Percentiles rank a stretch among this genome's conserved stretches.
phyloP scores from a whole-genome alignment of 1,139 yeast species.

The Yamadazyma friedrichii region DNA sequence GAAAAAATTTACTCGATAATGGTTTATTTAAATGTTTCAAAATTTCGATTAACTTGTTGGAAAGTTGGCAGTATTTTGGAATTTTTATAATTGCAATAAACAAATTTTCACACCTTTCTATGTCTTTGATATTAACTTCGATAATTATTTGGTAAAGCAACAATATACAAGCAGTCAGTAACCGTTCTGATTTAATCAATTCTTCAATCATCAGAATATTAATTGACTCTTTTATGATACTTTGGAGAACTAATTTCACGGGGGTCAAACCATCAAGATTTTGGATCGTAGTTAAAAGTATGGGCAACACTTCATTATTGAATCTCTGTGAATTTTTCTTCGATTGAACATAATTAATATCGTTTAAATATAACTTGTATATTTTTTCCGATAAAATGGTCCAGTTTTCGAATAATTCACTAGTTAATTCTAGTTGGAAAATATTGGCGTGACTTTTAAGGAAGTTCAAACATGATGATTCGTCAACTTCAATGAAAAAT shows the following conservation, averaged over 20 bases:
- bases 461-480: slow-evolving; percentile 16
- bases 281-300: slow-evolving; percentile 10
- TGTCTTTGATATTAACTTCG: slow-evolving; percentile 24
- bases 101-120: slow-evolving; percentile 39
- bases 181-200: slow-evolving; percentile 15
- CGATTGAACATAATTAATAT: slow-evolving; percentile 23
- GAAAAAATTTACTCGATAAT: slow-evolving; percentile 47
- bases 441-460: slow-evolving; percentile 14
- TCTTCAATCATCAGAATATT: slow-evolving; percentile 17
- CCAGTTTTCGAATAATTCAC: slow-evolving; percentile 19
- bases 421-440: slow-evolving; percentile 10
- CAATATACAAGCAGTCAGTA: slow-evolving; percentile 16
- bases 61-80: slow-evolving; percentile 27
- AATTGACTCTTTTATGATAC: slow-evolving; percentile 17
- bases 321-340: slow-evolving; percentile 33
- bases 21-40: slow-evolving; percentile 45
- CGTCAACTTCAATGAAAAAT: slow-evolving; percentile 36
- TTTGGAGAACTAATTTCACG: slow-evolving; percentile 7
- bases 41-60: slow-evolving; percentile 38
- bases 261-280: slow-evolving; percentile 5
- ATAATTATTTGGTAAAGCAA: slow-evolving; percentile 28
- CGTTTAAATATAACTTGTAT: slow-evolving; percentile 25
- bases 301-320: slow-evolving; percentile 18
- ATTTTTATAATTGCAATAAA: slow-evolving; percentile 33
- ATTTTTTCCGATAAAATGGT: slow-evolving; percentile 21